Evolutionary conservation across 2,329 filamentous ascomycete genomes (phyloP).

Genomic region (Talaromyces piceae): DNA sequence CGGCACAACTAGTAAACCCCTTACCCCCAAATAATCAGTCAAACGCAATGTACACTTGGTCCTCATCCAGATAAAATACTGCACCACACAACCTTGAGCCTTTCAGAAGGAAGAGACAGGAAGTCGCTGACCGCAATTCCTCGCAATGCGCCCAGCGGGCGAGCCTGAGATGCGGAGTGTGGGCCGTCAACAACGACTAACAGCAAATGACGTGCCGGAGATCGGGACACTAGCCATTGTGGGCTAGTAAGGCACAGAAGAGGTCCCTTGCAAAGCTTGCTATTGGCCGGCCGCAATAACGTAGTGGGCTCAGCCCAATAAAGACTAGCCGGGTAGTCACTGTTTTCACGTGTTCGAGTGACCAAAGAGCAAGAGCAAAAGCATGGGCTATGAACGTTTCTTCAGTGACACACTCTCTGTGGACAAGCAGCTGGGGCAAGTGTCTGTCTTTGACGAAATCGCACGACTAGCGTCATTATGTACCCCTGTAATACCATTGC

Average conservation of each 20-base stretch:
- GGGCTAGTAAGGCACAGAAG: neutral
- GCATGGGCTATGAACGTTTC: too few species aligned
- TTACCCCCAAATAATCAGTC: neutral
- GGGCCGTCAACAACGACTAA: neutral
- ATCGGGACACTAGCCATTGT: neutral
- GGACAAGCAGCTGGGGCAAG: too few species aligned
- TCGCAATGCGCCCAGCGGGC: neutral
- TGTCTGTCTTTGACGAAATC: too few species aligned
- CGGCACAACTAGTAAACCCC: neutral
- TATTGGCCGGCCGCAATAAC: neutral
- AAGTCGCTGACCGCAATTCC: neutral
- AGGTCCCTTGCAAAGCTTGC: neutral
- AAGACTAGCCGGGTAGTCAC: neutral
- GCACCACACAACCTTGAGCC: neutral
- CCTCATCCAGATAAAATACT: too few species aligned
- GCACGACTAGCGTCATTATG: too few species aligned
- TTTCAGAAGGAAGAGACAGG: neutral
- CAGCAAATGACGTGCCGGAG: neutral
- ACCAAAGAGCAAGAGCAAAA: neutral
- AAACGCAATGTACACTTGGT: too few species aligned
- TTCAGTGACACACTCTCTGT: too few species aligned
- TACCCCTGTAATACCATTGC: too few species aligned
- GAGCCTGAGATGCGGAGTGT: neutral
- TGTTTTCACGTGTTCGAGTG: neutral
- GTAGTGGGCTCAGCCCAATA: neutral